Evolutionary conservation across 192 early-diverging fungal species (phyloP).

Genomic region (Coemansia sp.): DNA sequence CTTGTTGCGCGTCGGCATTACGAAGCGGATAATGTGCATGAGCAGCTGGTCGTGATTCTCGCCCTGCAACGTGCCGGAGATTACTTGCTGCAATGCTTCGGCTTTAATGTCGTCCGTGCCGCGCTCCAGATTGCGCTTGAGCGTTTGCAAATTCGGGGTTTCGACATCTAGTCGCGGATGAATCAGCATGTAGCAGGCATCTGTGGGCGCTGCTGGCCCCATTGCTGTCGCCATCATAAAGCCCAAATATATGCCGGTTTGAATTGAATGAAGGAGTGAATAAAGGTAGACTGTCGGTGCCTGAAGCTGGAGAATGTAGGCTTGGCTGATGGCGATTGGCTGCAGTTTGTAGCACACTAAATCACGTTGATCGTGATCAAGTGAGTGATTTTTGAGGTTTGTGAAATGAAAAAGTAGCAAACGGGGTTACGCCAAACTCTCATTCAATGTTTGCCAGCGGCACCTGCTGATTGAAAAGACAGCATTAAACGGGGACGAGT

Average conservation of each 20-base stretch:
- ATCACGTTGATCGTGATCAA: no score
- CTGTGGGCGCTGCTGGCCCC: slow-evolving; percentile 22
- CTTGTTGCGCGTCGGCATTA: slow-evolving; percentile 95
- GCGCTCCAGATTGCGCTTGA: slow-evolving; percentile 71
- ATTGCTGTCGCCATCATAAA: slow-evolving; percentile 47
- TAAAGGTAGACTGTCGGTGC: neutral
- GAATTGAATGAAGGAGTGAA: neutral
- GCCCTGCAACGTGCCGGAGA: slow-evolving; percentile 88
- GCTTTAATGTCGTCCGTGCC: slow-evolving; percentile 89
- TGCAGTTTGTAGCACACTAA: neutral
- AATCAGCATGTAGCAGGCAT: slow-evolving; percentile 54
- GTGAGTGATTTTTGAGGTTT: no score
- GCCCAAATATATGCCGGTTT: neutral
- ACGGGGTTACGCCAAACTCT: no score
- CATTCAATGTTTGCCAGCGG: no score
- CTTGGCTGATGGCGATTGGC: neutral
- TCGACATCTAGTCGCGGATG: slow-evolving; percentile 44
- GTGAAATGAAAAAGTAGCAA: no score
- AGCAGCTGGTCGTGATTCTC: slow-evolving; percentile 85
- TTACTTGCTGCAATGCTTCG: slow-evolving; percentile 92
- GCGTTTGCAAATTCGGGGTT: slow-evolving; percentile 42
- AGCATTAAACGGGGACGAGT: neutral
- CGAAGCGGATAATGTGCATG: slow-evolving; percentile 98
- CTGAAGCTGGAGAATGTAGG: neutral
- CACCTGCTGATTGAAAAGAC: no score